Evolutionary conservation across 805 yeast genomes (phyloP).

Genomic region (Lipomyces chichibuensis): DNA sequence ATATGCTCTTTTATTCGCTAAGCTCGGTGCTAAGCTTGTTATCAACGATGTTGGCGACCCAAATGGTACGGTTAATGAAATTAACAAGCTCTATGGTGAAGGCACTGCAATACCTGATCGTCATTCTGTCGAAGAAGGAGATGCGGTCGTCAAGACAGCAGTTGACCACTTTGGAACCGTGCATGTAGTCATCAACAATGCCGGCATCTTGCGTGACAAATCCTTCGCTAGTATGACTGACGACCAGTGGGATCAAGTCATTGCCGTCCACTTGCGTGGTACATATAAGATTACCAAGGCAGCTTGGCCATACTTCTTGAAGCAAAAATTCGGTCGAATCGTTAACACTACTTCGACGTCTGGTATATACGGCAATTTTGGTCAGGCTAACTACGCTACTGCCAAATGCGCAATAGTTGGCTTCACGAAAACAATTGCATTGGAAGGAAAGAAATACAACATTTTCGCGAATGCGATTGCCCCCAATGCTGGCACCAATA

Average conservation of each 20-base stretch:
- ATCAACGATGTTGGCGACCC: conserved; percentile 88
- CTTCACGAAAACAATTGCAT: conserved; percentile 79
- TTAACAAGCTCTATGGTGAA: conserved; percentile 58
- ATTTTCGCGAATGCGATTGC: conserved; percentile 84
- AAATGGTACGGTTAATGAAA: conserved; percentile 70
- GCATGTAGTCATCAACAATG: conserved; percentile 86
- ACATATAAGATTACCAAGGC: conserved; percentile 80
- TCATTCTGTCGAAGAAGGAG: conserved; percentile 82
- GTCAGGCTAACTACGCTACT: conserved; percentile 94
- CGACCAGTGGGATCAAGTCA: conserved; percentile 78
- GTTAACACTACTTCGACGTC: conserved; percentile 93
- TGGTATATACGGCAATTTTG: conserved; percentile 96
- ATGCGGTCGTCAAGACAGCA: conserved; percentile 75
- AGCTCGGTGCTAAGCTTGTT: conserved; percentile 92
- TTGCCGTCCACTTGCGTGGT: conserved; percentile 80
- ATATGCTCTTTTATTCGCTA: conserved; percentile 82
- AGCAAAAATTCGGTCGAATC: conserved; percentile 79
- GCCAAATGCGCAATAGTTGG: conserved; percentile 91
- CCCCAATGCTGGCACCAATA: conserved; percentile 97
- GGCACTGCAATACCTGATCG: conserved; percentile 82
- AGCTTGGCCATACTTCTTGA: conserved; percentile 87
- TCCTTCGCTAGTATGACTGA: conserved; percentile 84
- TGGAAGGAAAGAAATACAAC: conserved; percentile 81
- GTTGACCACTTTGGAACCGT: conserved; percentile 75
- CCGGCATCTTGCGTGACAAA: conserved; percentile 90